Evolutionary conservation across 2,329 filamentous ascomycete genomes (phyloP), one percentile per base, ranked within the genome.

Genomic region (Hymenoscyphus salicellus): DNA sequence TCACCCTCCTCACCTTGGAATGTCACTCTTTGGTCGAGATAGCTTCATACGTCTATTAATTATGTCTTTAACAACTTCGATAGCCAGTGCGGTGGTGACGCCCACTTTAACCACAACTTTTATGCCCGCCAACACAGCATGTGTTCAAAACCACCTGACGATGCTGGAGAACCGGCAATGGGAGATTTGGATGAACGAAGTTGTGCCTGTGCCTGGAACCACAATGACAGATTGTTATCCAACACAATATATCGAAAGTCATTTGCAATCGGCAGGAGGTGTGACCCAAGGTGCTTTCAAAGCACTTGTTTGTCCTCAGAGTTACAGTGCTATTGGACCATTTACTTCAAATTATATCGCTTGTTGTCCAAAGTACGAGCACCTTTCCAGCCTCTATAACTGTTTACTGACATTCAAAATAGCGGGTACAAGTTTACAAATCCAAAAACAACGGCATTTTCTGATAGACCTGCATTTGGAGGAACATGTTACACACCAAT

Each of bases 311-410:
- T 72, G 70, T 52, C 71, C 69, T 6, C 59, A 66, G 17, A 66
- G 63, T 23, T 72, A 69, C 43, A 52, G 57, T 7, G 49, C 68
- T 7, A 58, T 68, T 1, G 67, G 67, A 11, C 66, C 69, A 8
- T 70, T 60, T 59, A 70, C 68, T 8, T 71, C 68, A 2, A 71
- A 72, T 58, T 72, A 72, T 46, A 70, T 72, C 16, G 71, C 71
- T 14, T 72, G 71, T 62, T 72, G 71, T 65, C 71, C 71, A 7
- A 70, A 64, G 71, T 72, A 59, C 41, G 68, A 61, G 17, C 5
- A 16, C 20, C 11, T 2, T 56, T 17, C 26, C n/a, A 32, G n/a
- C 23, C 16, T 17, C 20, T 33, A 32, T 17, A 20, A 28, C 6
- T 26, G 14, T 38, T 28, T 8, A 32, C 28, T 56, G 26, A 56